A percentile compares a stretch with the other conserved stretches of the same genome.
Evolutionary conservation across 805 yeast species (phyloP).

Genomic region (Torulaspora franciscae): DNA sequence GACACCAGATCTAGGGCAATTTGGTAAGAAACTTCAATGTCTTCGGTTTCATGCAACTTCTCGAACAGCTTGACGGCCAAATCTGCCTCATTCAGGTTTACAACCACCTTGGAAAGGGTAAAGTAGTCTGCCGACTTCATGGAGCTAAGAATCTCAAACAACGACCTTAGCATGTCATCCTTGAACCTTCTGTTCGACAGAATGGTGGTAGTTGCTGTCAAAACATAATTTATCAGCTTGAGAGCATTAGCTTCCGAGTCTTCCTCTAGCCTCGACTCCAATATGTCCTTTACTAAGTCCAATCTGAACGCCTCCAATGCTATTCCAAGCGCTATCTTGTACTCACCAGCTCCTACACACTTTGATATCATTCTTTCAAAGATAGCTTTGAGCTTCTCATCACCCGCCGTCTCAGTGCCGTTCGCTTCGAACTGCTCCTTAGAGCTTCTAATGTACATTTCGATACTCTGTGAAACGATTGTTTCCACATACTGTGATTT

Average conservation of each 20-base stretch:
- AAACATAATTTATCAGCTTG: conserved; percentile 62
- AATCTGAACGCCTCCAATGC: conserved; percentile 83
- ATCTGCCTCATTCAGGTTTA: conserved; percentile 73
- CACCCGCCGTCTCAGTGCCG: conserved; percentile 40
- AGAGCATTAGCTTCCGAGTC: conserved; percentile 51
- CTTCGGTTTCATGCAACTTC: conserved; percentile 41
- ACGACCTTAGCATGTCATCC: conserved; percentile 52
- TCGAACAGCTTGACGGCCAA: conserved; percentile 68
- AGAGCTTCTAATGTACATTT: conserved; percentile 65
- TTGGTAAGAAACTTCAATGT: conserved; percentile 71
- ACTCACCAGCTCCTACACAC: conserved; percentile 67
- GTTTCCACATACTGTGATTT: conserved; percentile 87
- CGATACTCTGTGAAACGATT: conserved; percentile 88
- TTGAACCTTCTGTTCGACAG: conserved; percentile 64
- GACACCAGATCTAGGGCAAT: conserved; percentile 92
- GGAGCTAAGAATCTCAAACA: conserved; percentile 56
- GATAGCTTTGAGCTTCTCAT: conserved; percentile 57
- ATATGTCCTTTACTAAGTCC: conserved; percentile 65
- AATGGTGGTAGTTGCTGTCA: conserved; percentile 66
- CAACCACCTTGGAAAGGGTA: conserved; percentile 77
- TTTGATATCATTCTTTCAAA: conserved; percentile 84
- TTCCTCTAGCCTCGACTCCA: conserved; percentile 38
- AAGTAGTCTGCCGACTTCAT: conserved; percentile 72
- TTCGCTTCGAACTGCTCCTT: conserved; percentile 44
- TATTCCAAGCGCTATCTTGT: conserved; percentile 80